Percentiles rank a stretch among this genome's conserved stretches.
phyloP scores from a whole-genome alignment of 768 basidiomycete species.

The Gyrodon lividus region DNA sequence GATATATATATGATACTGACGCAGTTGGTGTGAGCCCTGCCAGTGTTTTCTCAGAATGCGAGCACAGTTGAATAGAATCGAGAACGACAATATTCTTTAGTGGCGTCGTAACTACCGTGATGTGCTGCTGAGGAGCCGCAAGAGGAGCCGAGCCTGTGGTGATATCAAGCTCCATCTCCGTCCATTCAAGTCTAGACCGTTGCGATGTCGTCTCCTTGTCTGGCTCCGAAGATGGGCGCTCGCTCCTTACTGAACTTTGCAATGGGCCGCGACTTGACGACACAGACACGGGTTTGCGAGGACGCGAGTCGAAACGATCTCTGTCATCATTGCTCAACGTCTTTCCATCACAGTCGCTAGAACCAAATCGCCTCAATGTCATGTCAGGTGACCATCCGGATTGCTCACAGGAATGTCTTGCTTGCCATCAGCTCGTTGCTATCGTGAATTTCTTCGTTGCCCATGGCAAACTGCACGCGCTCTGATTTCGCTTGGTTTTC shows the following conservation, averaged over 20 bases:
- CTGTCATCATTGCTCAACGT: background rate
- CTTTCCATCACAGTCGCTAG: background rate
- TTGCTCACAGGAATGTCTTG: conserved; percentile 4
- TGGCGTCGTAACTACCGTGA: background rate
- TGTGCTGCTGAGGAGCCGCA: background rate
- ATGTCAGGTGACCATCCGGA: background rate
- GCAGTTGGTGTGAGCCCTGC: background rate
- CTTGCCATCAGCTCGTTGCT: background rate
- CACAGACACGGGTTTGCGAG: background rate
- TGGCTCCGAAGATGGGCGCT: background rate
- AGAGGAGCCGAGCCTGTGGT: background rate
- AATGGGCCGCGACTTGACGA: background rate
- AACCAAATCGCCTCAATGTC: background rate
- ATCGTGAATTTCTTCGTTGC: background rate
- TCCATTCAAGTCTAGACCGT: background rate
- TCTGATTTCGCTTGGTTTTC: background rate
- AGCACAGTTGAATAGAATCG: background rate
- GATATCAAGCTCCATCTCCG: background rate
- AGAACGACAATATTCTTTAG: background rate
- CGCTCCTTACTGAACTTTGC: background rate
- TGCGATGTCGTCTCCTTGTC: background rate
- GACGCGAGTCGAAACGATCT: background rate
- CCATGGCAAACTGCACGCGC: background rate
- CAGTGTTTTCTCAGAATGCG: background rate
- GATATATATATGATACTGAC: conserved; percentile 4